Evolutionary conservation across 2,329 filamentous ascomycete genomes (phyloP).

Genomic region (Aspergillus brunneoviolaceus): DNA sequence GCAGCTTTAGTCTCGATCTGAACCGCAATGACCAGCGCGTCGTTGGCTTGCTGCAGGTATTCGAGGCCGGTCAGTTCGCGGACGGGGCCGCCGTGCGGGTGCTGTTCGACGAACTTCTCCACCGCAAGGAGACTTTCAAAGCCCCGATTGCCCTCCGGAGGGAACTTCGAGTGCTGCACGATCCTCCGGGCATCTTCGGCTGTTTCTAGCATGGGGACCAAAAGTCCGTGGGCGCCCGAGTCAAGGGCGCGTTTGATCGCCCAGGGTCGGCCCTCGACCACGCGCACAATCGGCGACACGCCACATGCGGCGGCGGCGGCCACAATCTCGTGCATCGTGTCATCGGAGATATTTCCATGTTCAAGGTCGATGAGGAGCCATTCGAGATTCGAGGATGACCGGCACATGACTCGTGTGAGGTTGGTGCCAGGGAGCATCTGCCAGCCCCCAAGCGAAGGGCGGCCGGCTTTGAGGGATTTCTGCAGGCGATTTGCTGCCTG

Average conservation of each 20-base stretch:
- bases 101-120: conserved; percentile 28
- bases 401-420: too few species aligned
- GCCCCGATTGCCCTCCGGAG: too few species aligned
- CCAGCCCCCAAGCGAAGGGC: too few species aligned
- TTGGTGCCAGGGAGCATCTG: too few species aligned
- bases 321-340: conserved; percentile 21
- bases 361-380: too few species aligned
- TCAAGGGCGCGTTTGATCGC: conserved; percentile 31
- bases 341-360: too few species aligned
- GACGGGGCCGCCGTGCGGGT: conserved; percentile 26
- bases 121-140: conserved; percentile 2
- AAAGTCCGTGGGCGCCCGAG: conserved; percentile 28
- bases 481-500: conserved; percentile 13
- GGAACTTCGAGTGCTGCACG: too few species aligned
- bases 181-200: background rate
- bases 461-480: background rate
- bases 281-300: conserved; percentile 25
- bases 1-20: conserved; percentile 41
- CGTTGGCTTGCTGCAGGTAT: conserved; percentile 37
- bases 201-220: conserved; percentile 37
- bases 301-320: conserved; percentile 34
- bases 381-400: too few species aligned
- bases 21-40: conserved; percentile 33
- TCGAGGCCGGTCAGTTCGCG: conserved; percentile 32
- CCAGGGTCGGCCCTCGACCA: conserved; percentile 18